These are phyloP conservation scores for Calonectria pteridis DNA, from an alignment of 2,329 filamentous ascomycete species.

Conservation along the genomic window DNA sequence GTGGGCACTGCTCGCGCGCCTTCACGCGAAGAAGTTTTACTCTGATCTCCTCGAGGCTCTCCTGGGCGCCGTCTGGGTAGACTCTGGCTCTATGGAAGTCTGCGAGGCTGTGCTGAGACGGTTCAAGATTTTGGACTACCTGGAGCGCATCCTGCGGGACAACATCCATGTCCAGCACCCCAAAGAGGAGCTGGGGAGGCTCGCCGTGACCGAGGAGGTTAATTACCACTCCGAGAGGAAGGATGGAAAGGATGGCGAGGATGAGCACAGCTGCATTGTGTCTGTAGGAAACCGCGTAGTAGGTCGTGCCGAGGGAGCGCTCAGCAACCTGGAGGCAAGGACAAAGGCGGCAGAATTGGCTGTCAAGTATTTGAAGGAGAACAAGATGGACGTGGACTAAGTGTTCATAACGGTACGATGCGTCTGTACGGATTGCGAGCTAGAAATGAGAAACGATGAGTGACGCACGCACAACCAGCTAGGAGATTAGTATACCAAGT, in stretches of 20 bases:
- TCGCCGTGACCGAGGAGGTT: conserved; percentile 66
- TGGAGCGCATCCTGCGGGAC: conserved; percentile 72
- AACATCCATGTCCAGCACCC: conserved; percentile 71
- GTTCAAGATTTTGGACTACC: conserved; percentile 73
- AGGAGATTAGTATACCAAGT: background rate
- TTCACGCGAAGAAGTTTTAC: conserved; percentile 81
- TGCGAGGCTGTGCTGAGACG: conserved; percentile 72
- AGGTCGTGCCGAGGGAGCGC: conserved; percentile 58
- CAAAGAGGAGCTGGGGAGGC: conserved; percentile 75
- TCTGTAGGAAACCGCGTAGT: conserved; percentile 61
- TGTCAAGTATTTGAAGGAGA: conserved; percentile 50
- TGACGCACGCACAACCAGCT: background rate
- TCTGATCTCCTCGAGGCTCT: conserved; percentile 87
- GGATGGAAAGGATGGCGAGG: conserved; percentile 37
- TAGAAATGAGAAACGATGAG: background rate
- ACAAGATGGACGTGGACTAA: conserved; percentile 27
- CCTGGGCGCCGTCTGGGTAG: conserved; percentile 86
- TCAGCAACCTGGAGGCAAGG: conserved; percentile 65
- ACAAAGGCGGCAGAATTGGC: conserved; percentile 68
- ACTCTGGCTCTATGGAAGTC: conserved; percentile 72
- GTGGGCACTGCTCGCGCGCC: conserved; percentile 77
- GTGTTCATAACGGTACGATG: background rate
- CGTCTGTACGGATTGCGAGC: background rate
- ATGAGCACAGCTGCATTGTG: conserved; percentile 60
- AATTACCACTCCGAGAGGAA: conserved; percentile 61